Conservation (phyloP, 306 rosid species). For the Cucurbita pepo region DNA sequence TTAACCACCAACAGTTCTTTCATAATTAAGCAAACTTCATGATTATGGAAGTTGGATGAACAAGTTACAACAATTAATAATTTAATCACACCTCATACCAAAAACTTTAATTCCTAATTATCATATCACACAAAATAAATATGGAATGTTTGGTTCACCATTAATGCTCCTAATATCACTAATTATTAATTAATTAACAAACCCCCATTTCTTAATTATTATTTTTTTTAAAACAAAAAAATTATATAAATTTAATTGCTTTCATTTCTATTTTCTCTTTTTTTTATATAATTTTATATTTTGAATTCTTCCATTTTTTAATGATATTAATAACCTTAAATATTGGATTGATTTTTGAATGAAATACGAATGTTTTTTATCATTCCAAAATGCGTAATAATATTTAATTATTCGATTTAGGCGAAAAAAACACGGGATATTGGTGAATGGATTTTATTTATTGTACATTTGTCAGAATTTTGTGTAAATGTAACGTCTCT, state of each 20-base stretch:
- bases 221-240: no score
- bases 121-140: background rate
- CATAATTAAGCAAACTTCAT: background rate
- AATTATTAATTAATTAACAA: background rate
- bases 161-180: background rate
- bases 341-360: no score
- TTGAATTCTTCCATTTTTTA: no score
- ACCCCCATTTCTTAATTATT: background rate
- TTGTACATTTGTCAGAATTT: background rate
- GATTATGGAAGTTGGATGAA: background rate
- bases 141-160: background rate
- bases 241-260: no score
- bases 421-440: background rate
- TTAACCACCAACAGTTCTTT: constrained; percentile 1
- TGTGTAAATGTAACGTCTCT: constrained; percentile 7
- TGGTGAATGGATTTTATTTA: background rate
- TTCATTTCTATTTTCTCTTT: no score
- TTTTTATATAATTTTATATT: no score
- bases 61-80: background rate
- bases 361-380: no score
- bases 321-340: no score
- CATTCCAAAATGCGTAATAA: no score
- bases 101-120: no score
- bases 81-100: no score
- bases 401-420: no score